Evolutionary conservation across 208 protist genomes (phyloP).

Genomic region (Trypanosoma theileri): DNA sequence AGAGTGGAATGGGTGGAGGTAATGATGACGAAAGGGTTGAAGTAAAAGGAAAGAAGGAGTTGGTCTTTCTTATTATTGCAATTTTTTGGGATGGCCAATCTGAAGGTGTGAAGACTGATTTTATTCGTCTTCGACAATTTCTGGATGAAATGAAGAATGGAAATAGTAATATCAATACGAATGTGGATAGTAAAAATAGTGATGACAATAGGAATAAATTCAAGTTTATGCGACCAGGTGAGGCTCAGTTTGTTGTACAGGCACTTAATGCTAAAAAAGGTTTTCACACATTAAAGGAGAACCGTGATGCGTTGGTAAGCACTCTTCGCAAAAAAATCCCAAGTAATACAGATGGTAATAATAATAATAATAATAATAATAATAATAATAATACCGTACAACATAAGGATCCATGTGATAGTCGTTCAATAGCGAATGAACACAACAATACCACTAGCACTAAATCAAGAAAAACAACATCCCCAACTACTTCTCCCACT

Average conservation of each 20-base stretch:
- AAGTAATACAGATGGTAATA: no score
- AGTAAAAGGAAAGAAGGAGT: not conserved
- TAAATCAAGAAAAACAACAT: not conserved
- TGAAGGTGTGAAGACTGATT: slow-evolving; percentile 52
- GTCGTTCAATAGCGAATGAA: not conserved
- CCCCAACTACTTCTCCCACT: not conserved
- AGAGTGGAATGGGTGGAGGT: no score
- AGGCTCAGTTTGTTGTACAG: slow-evolving; percentile 74
- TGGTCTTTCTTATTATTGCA: slow-evolving; percentile 50
- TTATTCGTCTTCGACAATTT: slow-evolving; percentile 60
- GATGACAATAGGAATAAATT: not conserved
- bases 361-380: not conserved
- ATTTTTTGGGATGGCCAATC: slow-evolving; percentile 76
- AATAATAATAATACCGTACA: slow-evolving; percentile 8
- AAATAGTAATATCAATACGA: not conserved
- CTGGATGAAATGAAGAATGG: slow-evolving; percentile 24
- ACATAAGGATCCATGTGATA: slow-evolving; percentile 16
- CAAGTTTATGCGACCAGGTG: not conserved
- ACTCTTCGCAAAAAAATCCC: slow-evolving; percentile 67
- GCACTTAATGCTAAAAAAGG: slow-evolving; percentile 81
- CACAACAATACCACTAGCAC: not conserved
- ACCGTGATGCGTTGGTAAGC: slow-evolving; percentile 52
- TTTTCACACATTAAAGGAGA: slow-evolving; percentile 55
- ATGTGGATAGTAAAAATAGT: not conserved
- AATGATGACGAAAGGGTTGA: not conserved